Evolutionary conservation across 2,329 filamentous ascomycete genomes (phyloP).

Genomic region (Talaromyces sp.): DNA sequence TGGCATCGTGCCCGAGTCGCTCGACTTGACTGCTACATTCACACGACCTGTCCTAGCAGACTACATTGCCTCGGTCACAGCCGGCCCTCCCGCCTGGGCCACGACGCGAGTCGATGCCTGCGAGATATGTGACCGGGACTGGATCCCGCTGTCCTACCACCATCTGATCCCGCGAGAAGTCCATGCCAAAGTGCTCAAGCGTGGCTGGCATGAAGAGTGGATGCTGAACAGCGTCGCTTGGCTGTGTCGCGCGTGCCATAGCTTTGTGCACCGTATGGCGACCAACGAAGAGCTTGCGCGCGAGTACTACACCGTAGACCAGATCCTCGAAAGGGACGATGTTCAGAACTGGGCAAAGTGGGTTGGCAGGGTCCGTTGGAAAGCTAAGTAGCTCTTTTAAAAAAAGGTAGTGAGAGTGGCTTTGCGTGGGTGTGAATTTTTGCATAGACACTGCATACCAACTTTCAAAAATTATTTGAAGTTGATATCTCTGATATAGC

Average conservation of each 20-base stretch:
- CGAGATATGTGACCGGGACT: slow-evolving; percentile 70
- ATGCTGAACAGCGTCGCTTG: slow-evolving; percentile 76
- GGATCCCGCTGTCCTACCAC: slow-evolving; percentile 75
- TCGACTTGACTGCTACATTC: slow-evolving; percentile 47
- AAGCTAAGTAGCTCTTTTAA: slow-evolving; percentile 43
- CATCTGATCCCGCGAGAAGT: slow-evolving; percentile 77
- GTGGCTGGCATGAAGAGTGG: slow-evolving; percentile 73
- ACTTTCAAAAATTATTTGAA: background rate
- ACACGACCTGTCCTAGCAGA: slow-evolving; percentile 58
- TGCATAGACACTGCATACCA: background rate
- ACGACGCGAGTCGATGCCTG: slow-evolving; percentile 57
- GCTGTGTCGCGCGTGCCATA: slow-evolving; percentile 80
- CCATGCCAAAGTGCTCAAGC: slow-evolving; percentile 69
- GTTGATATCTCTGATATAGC: background rate
- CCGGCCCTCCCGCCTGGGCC: slow-evolving; percentile 60
- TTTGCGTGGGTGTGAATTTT: background rate
- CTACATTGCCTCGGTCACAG: slow-evolving; percentile 56
- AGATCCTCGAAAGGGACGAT: slow-evolving; percentile 64
- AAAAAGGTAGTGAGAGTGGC: background rate
- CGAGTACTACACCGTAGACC: slow-evolving; percentile 67
- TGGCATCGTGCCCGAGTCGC: slow-evolving; percentile 49
- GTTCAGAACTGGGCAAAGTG: slow-evolving; percentile 66
- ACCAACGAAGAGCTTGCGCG: slow-evolving; percentile 72
- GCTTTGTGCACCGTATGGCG: slow-evolving; percentile 71
- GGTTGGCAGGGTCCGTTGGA: slow-evolving; percentile 72